A percentile compares a stretch with the other conserved stretches of the same genome.
phyloP scores from a whole-genome alignment of 2,329 filamentous ascomycete species.

The Orbilia brochopaga region DNA sequence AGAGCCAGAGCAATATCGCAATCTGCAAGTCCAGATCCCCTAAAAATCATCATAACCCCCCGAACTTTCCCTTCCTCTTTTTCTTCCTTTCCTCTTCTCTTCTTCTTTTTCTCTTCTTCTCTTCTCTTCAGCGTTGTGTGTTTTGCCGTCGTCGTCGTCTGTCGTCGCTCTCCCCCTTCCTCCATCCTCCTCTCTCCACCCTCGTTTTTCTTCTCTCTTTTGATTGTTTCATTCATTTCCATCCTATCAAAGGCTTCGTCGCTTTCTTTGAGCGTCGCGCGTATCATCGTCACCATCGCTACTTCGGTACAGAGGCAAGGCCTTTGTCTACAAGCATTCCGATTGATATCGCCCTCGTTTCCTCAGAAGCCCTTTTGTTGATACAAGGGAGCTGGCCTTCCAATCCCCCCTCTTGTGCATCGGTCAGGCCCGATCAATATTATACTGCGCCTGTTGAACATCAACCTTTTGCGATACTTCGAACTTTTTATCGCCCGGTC shows the following conservation, averaged over 20 bases:
- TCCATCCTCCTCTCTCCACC: slow-evolving; percentile 13
- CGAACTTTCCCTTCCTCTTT: slow-evolving; percentile 16
- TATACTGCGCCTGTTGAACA: slow-evolving; percentile 33
- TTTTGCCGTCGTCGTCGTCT: slow-evolving; percentile 39
- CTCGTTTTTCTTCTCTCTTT: slow-evolving; percentile 38
- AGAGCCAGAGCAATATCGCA: slow-evolving; percentile 45
- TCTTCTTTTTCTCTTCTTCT: slow-evolving; percentile 17
- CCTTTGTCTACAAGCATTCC: slow-evolving; percentile 50
- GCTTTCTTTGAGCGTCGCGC: slow-evolving; percentile 51
- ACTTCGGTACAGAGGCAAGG: slow-evolving; percentile 46
- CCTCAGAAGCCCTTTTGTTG: slow-evolving; percentile 51
- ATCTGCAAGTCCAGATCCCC: slow-evolving; percentile 51
- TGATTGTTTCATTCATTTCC: slow-evolving; percentile 51
- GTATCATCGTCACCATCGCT: slow-evolving; percentile 47
- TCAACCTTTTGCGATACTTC: slow-evolving; percentile 16
- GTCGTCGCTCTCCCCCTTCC: slow-evolving; percentile 32
- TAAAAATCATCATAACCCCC: slow-evolving; percentile 49
- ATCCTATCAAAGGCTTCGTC: slow-evolving; percentile 51
- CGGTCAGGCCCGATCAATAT: slow-evolving; percentile 1
- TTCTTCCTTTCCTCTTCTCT: slow-evolving; percentile 12
- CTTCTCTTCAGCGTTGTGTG: slow-evolving; percentile 50
- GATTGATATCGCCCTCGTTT: slow-evolving; percentile 48
- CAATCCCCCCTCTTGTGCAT: slow-evolving; percentile 34
- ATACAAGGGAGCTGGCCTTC: slow-evolving; percentile 49
- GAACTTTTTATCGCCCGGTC: slow-evolving; percentile 28